A percentile compares a stretch with the other conserved stretches of the same genome.
Evolutionary conservation across 768 basidiomycete genomes (phyloP).

Genomic region (Lyophyllum atratum): DNA sequence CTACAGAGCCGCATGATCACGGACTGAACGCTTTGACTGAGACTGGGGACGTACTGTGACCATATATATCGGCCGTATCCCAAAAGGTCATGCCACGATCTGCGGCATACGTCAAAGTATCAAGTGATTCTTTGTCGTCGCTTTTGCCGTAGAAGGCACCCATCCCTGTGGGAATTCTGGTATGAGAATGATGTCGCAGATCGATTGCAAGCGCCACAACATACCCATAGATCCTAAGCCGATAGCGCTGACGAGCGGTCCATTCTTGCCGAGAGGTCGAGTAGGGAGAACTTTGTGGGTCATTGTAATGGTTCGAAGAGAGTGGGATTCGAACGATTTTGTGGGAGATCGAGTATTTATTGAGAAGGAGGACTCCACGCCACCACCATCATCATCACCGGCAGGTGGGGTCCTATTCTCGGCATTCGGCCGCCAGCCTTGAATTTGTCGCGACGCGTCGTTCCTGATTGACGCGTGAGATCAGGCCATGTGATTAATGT

Average conservation of each 20-base stretch:
- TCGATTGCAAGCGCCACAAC: neutral
- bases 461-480: neutral
- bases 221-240: conserved; percentile 26
- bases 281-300: conserved; percentile 12
- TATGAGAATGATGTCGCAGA: neutral
- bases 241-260: conserved; percentile 24
- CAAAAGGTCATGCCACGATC: conserved; percentile 36
- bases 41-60: conserved; percentile 35
- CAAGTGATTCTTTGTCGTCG: conserved; percentile 18
- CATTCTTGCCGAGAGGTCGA: conserved; percentile 23
- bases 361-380: neutral
- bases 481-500: neutral
- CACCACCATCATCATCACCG: too few species aligned
- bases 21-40: neutral
- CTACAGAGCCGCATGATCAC: neutral
- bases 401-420: too few species aligned
- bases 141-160: conserved; percentile 24
- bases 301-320: neutral
- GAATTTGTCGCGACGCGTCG: neutral
- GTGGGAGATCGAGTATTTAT: neutral
- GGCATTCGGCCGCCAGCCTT: too few species aligned
- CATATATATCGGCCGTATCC: conserved; percentile 51
- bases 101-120: conserved; percentile 22
- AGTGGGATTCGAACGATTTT: neutral
- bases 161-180: conserved; percentile 15